Conservation (phyloP, 495 filamentous ascomycete species). For the Penicillium longicatenatum region DNA sequence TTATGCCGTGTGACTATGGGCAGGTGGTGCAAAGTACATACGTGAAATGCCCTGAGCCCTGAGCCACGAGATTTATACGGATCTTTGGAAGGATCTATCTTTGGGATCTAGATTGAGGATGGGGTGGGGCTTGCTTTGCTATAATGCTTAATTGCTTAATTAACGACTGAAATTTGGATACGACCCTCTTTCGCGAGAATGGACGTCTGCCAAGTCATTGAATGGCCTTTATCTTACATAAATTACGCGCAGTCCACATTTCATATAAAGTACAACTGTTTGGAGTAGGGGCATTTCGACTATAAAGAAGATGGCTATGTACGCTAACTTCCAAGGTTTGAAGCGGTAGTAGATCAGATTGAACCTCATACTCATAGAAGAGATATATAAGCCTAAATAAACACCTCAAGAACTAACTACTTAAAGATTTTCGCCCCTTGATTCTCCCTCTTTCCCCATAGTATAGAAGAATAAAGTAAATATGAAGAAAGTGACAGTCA, state of each 20-base stretch:
- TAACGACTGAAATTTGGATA: neutral
- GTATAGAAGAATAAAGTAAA: neutral
- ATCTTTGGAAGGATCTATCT: neutral
- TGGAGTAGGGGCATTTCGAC: no score
- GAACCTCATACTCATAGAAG: no score
- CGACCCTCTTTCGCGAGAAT: neutral
- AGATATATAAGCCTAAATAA: no score
- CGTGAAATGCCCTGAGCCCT: neutral
- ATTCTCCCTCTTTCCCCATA: neutral
- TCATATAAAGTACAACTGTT: no score
- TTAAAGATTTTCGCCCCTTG: no score
- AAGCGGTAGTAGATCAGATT: no score
- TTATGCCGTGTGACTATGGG: neutral
- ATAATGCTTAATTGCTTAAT: constrained; percentile 1
- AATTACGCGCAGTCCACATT: no score
- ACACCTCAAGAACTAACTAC: no score
- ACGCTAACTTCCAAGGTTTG: no score
- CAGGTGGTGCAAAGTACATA: neutral
- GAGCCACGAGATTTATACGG: neutral
- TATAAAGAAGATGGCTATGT: no score
- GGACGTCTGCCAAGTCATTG: neutral
- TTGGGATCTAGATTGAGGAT: neutral
- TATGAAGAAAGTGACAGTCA: constrained; percentile 2
- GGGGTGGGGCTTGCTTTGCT: neutral
- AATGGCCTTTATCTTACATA: no score